Evolutionary conservation across 257 asterid genomes (phyloP), one percentile per base, ranked within the genome.

Genomic region (Solanum commersonii): DNA sequence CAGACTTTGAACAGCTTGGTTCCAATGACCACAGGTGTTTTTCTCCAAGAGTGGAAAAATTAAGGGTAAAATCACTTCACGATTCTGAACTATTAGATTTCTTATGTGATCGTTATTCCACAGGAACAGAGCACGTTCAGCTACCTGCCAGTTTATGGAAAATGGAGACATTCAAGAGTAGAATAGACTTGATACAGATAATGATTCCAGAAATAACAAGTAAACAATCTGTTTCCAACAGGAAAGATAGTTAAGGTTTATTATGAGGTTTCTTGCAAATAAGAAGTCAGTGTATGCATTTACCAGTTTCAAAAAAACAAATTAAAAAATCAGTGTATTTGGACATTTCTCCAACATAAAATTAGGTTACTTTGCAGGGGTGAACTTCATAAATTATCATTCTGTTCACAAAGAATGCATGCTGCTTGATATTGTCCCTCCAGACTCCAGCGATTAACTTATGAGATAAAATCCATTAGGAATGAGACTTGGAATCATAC

Each of bases 21-120:
- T 91, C 96, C 96, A 94, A 88, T 94, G 96, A 72, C 88, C 49
- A 23, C 33, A 88, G 35, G 87, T 88, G 84, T 91, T 94, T 86
- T 63, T 92, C 91, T 92, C 96, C 89, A 94, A 70, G 20, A 88
- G 82, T 0, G 94, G 95, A 87, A 94, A 92, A 42, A 94, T 87
- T 23, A 94, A 91, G 10, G 95, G 96, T 81, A 93, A 91, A 85
- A 91, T 90, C 87, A 88, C 93, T 44, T 91, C 78, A 72, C 89
- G 90, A 90, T 94, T 93, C 86, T 71, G 89, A 81, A 83, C 88
- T 18, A 94, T 91, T 63, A 93, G 89, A 79, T 71, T 90, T 78
- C 93, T 90, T 90, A 94, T 93, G 87, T 94, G 94, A 81, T 93
- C 95, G 7, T 92, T 94, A 42, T 94, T 94, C 95, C 96, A 94